A percentile compares a stretch with the other conserved stretches of the same genome.
These are phyloP conservation scores for Paecilomyces dactylethromorphus DNA, from an alignment of 2,329 filamentous ascomycete genomes.

Conservation along the genomic window DNA sequence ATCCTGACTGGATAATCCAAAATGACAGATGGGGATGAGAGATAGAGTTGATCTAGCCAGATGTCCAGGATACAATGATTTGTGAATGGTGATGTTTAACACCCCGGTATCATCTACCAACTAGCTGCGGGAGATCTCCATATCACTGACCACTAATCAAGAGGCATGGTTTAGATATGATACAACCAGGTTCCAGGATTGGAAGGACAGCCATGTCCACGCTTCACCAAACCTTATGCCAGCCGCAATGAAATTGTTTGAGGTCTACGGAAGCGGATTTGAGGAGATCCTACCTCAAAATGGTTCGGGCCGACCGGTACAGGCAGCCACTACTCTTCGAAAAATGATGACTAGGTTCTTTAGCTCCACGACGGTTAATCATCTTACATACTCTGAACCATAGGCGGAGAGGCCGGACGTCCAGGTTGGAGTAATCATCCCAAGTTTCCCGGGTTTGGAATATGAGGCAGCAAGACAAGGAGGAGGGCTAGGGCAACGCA, in stretches of 20 bases:
- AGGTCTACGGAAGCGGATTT: not conserved
- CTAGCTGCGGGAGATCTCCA: not conserved
- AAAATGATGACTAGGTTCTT: not conserved
- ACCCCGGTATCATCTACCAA: not conserved
- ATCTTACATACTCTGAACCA: not conserved
- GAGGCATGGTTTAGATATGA: not conserved
- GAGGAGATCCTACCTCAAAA: not conserved
- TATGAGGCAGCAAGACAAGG: not conserved
- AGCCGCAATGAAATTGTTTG: not conserved
- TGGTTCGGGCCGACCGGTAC: not conserved
- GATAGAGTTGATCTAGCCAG: not conserved
- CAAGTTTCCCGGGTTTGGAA: not conserved
- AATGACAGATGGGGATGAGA: not conserved
- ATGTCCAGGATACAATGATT: not conserved
- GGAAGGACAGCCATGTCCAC: not conserved
- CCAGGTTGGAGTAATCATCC: not conserved
- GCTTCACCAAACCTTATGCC: not conserved
- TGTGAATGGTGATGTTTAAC: not conserved
- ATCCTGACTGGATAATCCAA: not conserved
- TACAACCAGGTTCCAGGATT: not conserved
- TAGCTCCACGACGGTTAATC: not conserved
- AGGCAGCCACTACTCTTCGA: not conserved
- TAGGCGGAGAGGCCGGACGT: not conserved
- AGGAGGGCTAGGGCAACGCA: conserved; percentile 10
- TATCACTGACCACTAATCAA: not conserved